A percentile compares a stretch with the other conserved stretches of the same genome.
These are phyloP conservation scores for Oemleria cerasiformis DNA, from an alignment of 306 rosid species.

Conservation along the genomic window DNA sequence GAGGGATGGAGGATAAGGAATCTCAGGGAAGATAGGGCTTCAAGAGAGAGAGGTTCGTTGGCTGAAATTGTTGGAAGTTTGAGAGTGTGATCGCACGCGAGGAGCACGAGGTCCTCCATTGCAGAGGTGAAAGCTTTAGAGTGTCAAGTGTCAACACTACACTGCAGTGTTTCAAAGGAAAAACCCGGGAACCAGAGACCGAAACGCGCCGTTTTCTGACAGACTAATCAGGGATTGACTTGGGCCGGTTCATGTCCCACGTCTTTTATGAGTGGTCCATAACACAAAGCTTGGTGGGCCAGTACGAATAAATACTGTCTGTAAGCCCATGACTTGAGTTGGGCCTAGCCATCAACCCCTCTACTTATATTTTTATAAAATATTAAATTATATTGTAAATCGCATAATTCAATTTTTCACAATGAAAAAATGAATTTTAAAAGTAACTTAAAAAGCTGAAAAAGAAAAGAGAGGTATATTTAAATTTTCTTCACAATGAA, in stretches of 20 bases:
- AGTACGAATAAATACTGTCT: not conserved
- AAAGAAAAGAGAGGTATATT: too few species aligned
- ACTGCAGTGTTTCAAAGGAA: not conserved
- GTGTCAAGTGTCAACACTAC: too few species aligned
- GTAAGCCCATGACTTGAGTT: not conserved
- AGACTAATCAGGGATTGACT: not conserved
- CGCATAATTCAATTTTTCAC: too few species aligned
- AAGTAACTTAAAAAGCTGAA: too few species aligned
- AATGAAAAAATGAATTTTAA: too few species aligned
- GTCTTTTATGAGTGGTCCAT: not conserved
- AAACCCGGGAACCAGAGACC: not conserved
- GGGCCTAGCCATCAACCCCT: not conserved
- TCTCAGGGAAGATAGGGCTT: constrained; percentile 46
- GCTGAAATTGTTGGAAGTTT: constrained; percentile 7
- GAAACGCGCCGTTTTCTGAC: not conserved
- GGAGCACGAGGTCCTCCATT: constrained; percentile 22
- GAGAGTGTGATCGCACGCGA: not conserved
- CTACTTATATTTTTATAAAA: too few species aligned
- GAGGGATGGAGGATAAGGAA: constrained; percentile 57
- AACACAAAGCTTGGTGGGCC: not conserved
- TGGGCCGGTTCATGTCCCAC: not conserved
- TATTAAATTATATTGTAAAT: too few species aligned
- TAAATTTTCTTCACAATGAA: too few species aligned
- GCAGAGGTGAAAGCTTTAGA: not conserved
- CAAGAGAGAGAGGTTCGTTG: constrained; percentile 32